Evolutionary conservation across 805 yeast genomes (phyloP).

Genomic region (Lachancea meyersii): DNA sequence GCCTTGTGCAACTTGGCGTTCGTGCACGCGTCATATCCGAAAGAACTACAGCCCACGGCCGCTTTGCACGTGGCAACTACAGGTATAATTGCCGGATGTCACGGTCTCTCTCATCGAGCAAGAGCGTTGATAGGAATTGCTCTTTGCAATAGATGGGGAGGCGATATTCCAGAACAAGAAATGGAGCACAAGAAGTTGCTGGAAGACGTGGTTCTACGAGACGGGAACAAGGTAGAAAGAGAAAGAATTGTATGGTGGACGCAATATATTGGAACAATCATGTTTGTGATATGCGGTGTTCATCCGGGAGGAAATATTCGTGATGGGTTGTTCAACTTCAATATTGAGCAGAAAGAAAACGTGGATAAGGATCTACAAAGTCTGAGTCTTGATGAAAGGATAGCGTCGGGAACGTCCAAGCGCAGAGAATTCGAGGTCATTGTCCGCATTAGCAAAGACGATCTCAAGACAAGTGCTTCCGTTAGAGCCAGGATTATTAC

Average conservation of each 20-base stretch:
- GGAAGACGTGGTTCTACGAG: slow-evolving; percentile 45
- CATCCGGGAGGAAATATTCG: slow-evolving; percentile 76
- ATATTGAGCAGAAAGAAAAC: slow-evolving; percentile 28
- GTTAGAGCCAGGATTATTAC: slow-evolving; percentile 53
- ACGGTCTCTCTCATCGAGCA: slow-evolving; percentile 66
- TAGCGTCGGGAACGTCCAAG: slow-evolving; percentile 9
- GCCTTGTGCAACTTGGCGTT: slow-evolving; percentile 71
- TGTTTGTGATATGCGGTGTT: slow-evolving; percentile 74
- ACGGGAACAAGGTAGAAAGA: slow-evolving; percentile 37
- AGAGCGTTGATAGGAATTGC: slow-evolving; percentile 70
- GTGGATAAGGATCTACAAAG: slow-evolving; percentile 22
- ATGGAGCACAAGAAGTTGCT: slow-evolving; percentile 40
- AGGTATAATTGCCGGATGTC: slow-evolving; percentile 69
- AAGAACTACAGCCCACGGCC: slow-evolving; percentile 69
- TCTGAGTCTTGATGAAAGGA: slow-evolving; percentile 19
- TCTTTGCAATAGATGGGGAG: slow-evolving; percentile 77
- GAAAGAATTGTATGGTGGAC: slow-evolving; percentile 65
- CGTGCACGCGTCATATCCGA: slow-evolving; percentile 70
- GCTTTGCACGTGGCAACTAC: slow-evolving; percentile 67
- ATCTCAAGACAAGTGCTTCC: slow-evolving; percentile 52
- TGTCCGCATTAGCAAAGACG: slow-evolving; percentile 44
- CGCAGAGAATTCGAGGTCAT: slow-evolving; percentile 36
- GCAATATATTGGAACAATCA: slow-evolving; percentile 60
- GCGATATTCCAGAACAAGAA: slow-evolving; percentile 57
- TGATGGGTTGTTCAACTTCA: slow-evolving; percentile 49